A percentile compares a stretch with the other conserved stretches of the same genome.
Evolutionary conservation across 2,329 filamentous ascomycete genomes (phyloP).

Genomic region (Laburnicola sp.): DNA sequence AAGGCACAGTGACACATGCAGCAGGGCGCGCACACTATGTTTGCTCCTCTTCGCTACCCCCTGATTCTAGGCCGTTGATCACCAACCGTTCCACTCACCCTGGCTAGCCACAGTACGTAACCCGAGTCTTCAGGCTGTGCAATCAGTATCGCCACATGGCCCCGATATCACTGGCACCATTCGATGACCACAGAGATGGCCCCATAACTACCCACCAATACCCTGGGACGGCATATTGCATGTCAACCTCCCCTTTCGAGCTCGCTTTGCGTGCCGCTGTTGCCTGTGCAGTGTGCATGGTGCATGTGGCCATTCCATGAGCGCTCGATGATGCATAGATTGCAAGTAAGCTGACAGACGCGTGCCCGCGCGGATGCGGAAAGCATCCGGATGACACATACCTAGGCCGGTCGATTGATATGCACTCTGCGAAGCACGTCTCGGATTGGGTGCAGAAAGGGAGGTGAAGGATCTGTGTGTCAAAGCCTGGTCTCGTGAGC

Average conservation of each 20-base stretch:
- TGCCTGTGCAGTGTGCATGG: background rate
- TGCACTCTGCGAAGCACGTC: background rate
- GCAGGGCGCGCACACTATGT: too few relatives aligned
- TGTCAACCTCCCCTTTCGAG: background rate
- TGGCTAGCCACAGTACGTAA: too few relatives aligned
- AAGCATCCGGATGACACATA: background rate
- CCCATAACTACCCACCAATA: background rate
- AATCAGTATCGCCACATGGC: background rate
- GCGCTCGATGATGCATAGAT: background rate
- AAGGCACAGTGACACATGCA: background rate
- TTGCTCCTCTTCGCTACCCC: background rate
- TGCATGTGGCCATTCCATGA: background rate
- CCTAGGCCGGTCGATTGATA: background rate
- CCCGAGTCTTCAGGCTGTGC: too few relatives aligned
- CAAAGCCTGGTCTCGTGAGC: background rate
- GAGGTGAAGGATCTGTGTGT: background rate
- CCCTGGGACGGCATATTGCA: background rate
- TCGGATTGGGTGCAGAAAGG: background rate
- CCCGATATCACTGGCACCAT: background rate
- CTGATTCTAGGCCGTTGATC: background rate
- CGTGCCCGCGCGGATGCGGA: background rate
- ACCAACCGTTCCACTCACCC: too few relatives aligned
- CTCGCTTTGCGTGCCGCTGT: background rate
- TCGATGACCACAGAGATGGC: too few relatives aligned
- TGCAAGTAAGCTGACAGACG: background rate